Base-by-base conservation (phyloP, 257 asterid genomes). In the Rauvolfia tetraphylla region DNA sequence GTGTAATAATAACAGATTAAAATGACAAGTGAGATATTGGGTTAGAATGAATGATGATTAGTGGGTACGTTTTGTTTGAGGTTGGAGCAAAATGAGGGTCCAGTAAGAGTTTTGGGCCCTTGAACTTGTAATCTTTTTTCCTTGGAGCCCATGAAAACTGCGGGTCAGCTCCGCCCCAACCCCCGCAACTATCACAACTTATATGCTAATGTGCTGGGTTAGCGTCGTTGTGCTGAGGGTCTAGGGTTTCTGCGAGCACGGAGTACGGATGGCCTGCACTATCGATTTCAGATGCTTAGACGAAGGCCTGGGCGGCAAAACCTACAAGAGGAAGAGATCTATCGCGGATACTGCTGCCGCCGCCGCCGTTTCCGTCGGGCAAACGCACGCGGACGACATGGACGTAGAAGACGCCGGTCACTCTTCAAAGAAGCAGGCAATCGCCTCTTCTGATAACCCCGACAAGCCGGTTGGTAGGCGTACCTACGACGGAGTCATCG, bases 221-320 rank as follows among this genome's bases (percentile, higher is more conserved):
- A 41, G 44, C 1, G 5, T 39, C 4, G 6, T 39, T 27, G 23
- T 0, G 57, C 7, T 0, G 1, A 33, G 68, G 23, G 8, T 27
- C 2, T 65, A 67, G 72, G 72, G 74, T 69, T 42, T 25, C 25
- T 53, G 27, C n/a, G 3, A 17, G 0, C 18, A 0, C 46, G 4
- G 13, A 46, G 29, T 20, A 20, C 11, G 2, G 38, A 95, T 95
- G 99, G 99, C 98, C 15, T 95, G 98, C 83, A 87, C 91, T 23
- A 79, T 95, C 48, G 99, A 95, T 86, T 95, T 95, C 79, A 89
- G 99, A 75, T 66, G 83, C 76, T 85, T 95, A 38, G 97, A 92
- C 71, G 97, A 93, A 81, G 98, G 98, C 0, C 87, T 93, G 78
- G 98, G 98, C 41, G 98, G 98, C 5, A 93, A 93, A 79, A 95